Percentiles rank a stretch among this genome's conserved stretches.
Conservation (phyloP, 2,329 filamentous ascomycete genomes). For the Aplosporella prunicola region DNA sequence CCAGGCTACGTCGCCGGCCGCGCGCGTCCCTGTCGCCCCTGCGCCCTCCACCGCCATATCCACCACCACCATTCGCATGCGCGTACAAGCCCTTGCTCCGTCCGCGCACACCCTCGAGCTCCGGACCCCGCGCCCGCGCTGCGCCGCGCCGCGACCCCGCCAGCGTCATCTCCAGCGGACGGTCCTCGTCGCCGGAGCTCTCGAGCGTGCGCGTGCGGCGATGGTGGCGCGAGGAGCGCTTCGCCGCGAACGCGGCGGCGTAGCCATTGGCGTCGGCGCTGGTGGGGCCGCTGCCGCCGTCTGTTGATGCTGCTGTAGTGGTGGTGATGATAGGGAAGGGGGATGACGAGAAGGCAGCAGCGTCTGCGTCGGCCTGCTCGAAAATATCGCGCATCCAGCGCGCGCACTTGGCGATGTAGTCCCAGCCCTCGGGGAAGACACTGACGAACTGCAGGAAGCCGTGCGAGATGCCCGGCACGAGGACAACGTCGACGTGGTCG, state of each 20-base stretch:
- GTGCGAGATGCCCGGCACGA: slow-evolving; percentile 84
- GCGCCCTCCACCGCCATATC: slow-evolving; percentile 11
- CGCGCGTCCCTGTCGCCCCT: slow-evolving; percentile 19
- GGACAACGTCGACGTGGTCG: slow-evolving; percentile 68
- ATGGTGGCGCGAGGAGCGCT: slow-evolving; percentile 30
- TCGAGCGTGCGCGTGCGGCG: slow-evolving; percentile 40
- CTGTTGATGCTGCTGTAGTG: background rate
- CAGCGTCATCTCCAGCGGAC: slow-evolving; percentile 66
- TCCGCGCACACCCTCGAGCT: slow-evolving; percentile 4
- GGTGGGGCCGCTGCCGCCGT: background rate
- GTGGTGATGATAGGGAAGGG: too few relatives aligned
- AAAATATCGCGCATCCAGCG: slow-evolving; percentile 79
- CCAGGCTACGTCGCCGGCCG: slow-evolving; percentile 30
- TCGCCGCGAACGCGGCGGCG: background rate
- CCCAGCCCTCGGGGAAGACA: slow-evolving; percentile 84
- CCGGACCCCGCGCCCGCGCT: slow-evolving; percentile 1
- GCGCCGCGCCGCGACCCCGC: slow-evolving; percentile 12
- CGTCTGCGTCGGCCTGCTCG: slow-evolving; percentile 35
- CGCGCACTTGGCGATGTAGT: slow-evolving; percentile 68
- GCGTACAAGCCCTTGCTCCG: background rate
- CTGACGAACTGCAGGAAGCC: slow-evolving; percentile 88
- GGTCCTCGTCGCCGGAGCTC: slow-evolving; percentile 69
- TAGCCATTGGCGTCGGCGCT: background rate
- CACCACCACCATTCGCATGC: background rate
- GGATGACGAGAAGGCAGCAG: slow-evolving; percentile 4